These are phyloP conservation scores for Aspergillus leporis DNA, from an alignment of 495 filamentous ascomycete genomes.

Conservation along the genomic window DNA sequence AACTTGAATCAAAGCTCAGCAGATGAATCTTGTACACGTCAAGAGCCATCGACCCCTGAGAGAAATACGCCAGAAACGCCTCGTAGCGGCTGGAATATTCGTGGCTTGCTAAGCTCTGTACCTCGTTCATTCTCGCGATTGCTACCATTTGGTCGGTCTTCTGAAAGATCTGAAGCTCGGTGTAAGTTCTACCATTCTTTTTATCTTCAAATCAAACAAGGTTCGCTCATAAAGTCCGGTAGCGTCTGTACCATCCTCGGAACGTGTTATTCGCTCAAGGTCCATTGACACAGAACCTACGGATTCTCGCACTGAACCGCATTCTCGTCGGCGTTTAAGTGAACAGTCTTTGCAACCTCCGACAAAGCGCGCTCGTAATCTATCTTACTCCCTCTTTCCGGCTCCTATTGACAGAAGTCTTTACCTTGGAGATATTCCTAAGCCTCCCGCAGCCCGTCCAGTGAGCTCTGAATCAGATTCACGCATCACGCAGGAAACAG, in stretches of 20 bases:
- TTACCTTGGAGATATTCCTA: conserved; percentile 25
- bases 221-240: conserved; percentile 13
- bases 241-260: conserved; percentile 17
- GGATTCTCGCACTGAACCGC: conserved; percentile 3
- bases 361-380: conserved; percentile 15
- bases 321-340: conserved; percentile 17
- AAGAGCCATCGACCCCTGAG: conserved; percentile 18
- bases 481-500: background rate
- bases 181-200: conserved; percentile 10
- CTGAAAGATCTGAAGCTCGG: conserved; percentile 12
- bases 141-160: conserved; percentile 21
- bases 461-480: conserved; percentile 2
- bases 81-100: conserved; percentile 25
- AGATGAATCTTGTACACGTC: conserved; percentile 9
- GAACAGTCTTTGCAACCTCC: conserved; percentile 11
- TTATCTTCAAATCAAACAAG: background rate
- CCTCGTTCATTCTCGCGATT: conserved; percentile 28
- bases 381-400: conserved; percentile 28
- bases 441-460: background rate
- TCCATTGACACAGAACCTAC: background rate
- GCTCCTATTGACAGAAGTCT: conserved; percentile 21
- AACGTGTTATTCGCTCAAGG: conserved; percentile 18
- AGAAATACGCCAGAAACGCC: conserved; percentile 22
- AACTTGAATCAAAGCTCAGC: conserved; percentile 1
- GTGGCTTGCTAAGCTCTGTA: conserved; percentile 27